Conservation (phyloP, 2,329 filamentous ascomycete genomes). For the Blastomyces emzantsi region DNA sequence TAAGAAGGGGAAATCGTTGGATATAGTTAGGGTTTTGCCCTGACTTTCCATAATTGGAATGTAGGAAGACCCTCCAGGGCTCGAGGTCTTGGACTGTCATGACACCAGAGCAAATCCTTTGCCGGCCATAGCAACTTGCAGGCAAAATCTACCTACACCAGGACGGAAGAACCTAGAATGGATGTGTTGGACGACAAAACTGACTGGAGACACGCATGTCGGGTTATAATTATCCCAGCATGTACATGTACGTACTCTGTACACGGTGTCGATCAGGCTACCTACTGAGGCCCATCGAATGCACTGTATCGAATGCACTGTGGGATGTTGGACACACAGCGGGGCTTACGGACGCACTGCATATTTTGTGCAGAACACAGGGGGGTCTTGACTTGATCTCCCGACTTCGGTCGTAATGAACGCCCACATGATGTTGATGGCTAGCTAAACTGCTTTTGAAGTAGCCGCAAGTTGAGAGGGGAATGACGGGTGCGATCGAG, state of each 20-base stretch:
- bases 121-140: neutral
- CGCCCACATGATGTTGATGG: neutral
- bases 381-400: neutral
- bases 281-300: neutral
- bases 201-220: conserved; percentile 5
- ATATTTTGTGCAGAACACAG: neutral
- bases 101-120: neutral
- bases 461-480: neutral
- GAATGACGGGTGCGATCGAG: neutral
- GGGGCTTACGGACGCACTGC: conserved; percentile 2
- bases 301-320: too few species aligned
- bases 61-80: neutral
- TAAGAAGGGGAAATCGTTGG: neutral
- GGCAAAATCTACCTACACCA: neutral
- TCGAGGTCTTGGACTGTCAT: neutral
- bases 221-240: neutral
- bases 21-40: neutral
- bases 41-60: neutral
- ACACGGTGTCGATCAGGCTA: conserved; percentile 4
- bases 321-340: neutral
- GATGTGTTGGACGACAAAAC: neutral
- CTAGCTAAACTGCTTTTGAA: neutral
- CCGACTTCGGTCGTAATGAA: neutral
- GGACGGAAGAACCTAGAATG: neutral
- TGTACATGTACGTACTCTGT: neutral